Percentiles rank a stretch among this genome's conserved stretches.
Evolutionary conservation across 495 filamentous ascomycete species (phyloP).

Genomic region (Aspergillus ostianus): DNA sequence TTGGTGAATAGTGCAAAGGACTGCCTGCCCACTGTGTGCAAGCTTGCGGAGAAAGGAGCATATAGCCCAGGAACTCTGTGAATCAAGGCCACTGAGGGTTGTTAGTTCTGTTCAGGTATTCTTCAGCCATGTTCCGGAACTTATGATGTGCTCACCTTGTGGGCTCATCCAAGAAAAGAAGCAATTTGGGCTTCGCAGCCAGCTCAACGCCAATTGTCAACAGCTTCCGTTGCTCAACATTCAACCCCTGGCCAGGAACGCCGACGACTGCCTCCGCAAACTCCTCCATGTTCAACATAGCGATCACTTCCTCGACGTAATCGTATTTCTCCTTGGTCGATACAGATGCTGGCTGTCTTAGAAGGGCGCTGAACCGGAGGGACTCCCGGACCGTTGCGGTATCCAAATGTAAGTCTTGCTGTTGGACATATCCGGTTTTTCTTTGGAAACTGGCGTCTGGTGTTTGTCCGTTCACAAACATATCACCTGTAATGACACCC

Average conservation of each 20-base stretch:
- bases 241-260: constrained; percentile 59
- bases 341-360: constrained; percentile 67
- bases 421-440: constrained; percentile 91
- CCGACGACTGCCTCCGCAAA: constrained; percentile 45
- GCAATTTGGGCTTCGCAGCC: constrained; percentile 78
- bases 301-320: constrained; percentile 50
- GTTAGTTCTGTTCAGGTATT: neutral
- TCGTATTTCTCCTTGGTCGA: constrained; percentile 43
- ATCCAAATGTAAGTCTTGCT: constrained; percentile 87
- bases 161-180: constrained; percentile 91
- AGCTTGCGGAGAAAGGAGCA: constrained; percentile 74
- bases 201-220: constrained; percentile 90
- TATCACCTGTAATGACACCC: constrained; percentile 51
- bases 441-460: constrained; percentile 79
- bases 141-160: constrained; percentile 40
- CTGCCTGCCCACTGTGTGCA: constrained; percentile 81
- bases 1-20: constrained; percentile 95
- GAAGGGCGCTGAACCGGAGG: constrained; percentile 75
- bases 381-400: constrained; percentile 83
- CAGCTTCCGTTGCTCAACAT: constrained; percentile 87
- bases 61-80: constrained; percentile 83
- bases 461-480: constrained; percentile 49
- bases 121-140: neutral
- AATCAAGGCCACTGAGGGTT: constrained; percentile 64
- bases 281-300: constrained; percentile 46